phyloP scores from a whole-genome alignment of 148 eudicot species.

The Chenopodium berlandieri region DNA sequence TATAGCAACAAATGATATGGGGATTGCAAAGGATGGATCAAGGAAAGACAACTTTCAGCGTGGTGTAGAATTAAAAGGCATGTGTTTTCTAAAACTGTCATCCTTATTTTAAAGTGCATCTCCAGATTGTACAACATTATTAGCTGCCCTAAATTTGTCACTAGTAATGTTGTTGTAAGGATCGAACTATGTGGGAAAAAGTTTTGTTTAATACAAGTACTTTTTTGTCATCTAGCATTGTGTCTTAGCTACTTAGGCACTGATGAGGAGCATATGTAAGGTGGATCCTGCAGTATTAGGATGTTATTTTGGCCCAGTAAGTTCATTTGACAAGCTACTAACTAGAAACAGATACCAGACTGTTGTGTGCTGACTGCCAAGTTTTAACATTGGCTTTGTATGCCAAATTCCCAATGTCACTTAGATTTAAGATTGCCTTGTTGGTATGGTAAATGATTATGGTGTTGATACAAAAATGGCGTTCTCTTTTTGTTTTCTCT shows the following conservation, averaged over 20 bases:
- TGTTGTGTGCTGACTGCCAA: neutral
- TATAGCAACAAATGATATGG: constrained; percentile 96
- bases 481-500: neutral
- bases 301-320: neutral
- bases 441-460: neutral
- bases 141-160: neutral
- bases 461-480: neutral
- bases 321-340: neutral
- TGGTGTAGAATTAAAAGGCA: constrained; percentile 90
- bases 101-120: neutral
- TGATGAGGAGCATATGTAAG: neutral
- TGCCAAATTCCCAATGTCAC: neutral
- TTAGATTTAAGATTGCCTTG: neutral
- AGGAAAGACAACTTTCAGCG: constrained; percentile 79
- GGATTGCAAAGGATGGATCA: constrained; percentile 80
- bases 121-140: neutral
- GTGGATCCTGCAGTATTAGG: neutral
- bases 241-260: neutral
- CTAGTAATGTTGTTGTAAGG: neutral
- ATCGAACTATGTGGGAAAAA: neutral
- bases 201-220: neutral
- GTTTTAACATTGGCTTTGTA: neutral
- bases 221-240: neutral
- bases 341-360: neutral
- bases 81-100: constrained; percentile 8